A percentile compares a stretch with the other conserved stretches of the same genome.
These are phyloP conservation scores for Begonia fuchsioides DNA, from an alignment of 306 rosid genomes.

Conservation along the genomic window DNA sequence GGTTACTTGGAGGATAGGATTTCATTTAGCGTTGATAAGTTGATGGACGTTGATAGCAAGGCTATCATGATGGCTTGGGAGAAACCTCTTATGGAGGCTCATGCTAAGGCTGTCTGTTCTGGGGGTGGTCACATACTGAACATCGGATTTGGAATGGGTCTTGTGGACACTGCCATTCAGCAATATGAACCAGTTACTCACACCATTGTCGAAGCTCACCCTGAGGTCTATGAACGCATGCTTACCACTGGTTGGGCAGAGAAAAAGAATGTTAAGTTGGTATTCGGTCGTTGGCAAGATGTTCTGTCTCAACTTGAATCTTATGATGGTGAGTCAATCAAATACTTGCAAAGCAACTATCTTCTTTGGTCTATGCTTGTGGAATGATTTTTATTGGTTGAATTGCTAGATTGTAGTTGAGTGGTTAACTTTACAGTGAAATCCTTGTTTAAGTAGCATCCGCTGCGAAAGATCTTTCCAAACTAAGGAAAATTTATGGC, in stretches of 20 bases:
- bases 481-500: no score
- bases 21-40: constrained; percentile 67
- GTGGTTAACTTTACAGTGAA: no score
- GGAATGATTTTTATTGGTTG: no score
- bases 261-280: constrained; percentile 49
- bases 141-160: constrained; percentile 91
- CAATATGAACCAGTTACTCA: constrained; percentile 50
- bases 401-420: no score
- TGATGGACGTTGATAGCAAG: constrained; percentile 72
- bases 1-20: constrained; percentile 77
- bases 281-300: constrained; percentile 90
- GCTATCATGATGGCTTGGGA: constrained; percentile 99
- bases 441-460: no score
- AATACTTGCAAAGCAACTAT: constrained; percentile 3
- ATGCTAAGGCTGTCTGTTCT: constrained; percentile 83
- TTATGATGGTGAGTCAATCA: constrained; percentile 51
- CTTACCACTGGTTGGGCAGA: constrained; percentile 50
- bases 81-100: constrained; percentile 96
- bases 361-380: no score
- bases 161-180: constrained; percentile 81
- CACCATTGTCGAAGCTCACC: constrained; percentile 90
- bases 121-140: constrained; percentile 71
- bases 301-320: constrained; percentile 48
- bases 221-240: constrained; percentile 67
- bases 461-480: no score